Evolutionary conservation across 441 rosid species (phyloP), one percentile per base, ranked within the genome.

Genomic region (Breynia disticha): DNA sequence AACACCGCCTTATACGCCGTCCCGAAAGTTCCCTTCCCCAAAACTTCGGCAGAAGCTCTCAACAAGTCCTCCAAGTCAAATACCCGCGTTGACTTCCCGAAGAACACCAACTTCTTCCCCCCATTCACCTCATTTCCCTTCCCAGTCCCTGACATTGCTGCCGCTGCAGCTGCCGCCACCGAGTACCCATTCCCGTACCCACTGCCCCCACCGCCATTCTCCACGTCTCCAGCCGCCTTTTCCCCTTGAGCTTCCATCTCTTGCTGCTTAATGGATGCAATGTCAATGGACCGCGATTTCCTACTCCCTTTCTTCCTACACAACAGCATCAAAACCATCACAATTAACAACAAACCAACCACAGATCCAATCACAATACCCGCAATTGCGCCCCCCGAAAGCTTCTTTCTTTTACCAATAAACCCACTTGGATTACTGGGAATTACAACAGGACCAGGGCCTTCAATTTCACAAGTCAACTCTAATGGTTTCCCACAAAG

Each of bases 1-100:
- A 90, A 63, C 32, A 73, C 84, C 7, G 99, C 99, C 76, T 90
- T 94, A 65, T 94, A 94, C 2, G 97, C 86, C 9, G 99, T 94
- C 46, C 99, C 99, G 15, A 83, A 87, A 42, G 95, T 85, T 22
- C 99, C 99, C 56, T 87, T 94, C 42, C 99, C 99, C 50, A 94
- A 52, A 60, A 94, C 99, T 75, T 94, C 99, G 0, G 99, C 99
- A 0, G 99, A 94, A 32, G 97, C 99, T 67, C 94, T 68, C 75
- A 94, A 67, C 76, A 94, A 60, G 56, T 94, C 97, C 73, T 94
- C 99, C 73, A 94, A 74, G 48, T 90, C 96, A 59, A 94, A 94
- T 47, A 75, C 82, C 63, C 62, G 72, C 0, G 72, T 47, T 0
- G 84, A 73, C 17, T 79, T 90, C 41, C 94, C 91, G 22, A 94